Base-by-base conservation (phyloP, 805 yeast genomes). In the Tetrapisispora arboricola region DNA sequence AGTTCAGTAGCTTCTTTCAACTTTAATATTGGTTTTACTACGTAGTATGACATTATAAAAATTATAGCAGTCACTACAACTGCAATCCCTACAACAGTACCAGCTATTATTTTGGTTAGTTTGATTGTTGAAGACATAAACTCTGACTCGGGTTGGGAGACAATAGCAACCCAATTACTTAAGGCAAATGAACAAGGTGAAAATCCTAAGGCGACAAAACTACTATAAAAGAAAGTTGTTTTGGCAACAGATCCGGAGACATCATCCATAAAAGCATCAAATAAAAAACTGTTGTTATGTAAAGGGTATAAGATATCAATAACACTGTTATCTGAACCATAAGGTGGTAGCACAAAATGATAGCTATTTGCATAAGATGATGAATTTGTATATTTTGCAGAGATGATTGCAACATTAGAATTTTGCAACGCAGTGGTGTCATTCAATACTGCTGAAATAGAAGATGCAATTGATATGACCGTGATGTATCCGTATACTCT, bases 41-140 rank as follows among this genome's bases (percentile, higher is more conserved):
- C 86, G 68, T 78, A 82, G 44, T 84, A 86, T 0, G 95, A 86
- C 40, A 87, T 60, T 5, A 92, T 88, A 57, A 86, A 73, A 1
- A 95, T 84, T n/a, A 84, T 57, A 1, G 84, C 45, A 48, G 84
- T 76, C 68, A 85, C 76, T 46, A 81, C 72, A 1, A 67, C 84
- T 3, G 92, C 92, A 17, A 83, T 75, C 1, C 84, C 94, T 29
- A 87, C 65, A 19, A 84, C 85, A 1, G 84, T 80, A 5, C 92
- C 94, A 34, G 79, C 71, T 44, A 84, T 80, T 38, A 87, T 80
- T 47, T 75, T 75, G 1, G 79, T 71, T 31, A 87, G 61, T 46
- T 70, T 72, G 18, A 69, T 63, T 5, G 80, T 70, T 0, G 95
- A 92, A 3, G 67, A 73, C 56, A 75, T 65, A 57, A 86, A 84